Base-by-base conservation (phyloP, 1,284 basidiomycete species). In the Paramarasmius palmivorus region DNA sequence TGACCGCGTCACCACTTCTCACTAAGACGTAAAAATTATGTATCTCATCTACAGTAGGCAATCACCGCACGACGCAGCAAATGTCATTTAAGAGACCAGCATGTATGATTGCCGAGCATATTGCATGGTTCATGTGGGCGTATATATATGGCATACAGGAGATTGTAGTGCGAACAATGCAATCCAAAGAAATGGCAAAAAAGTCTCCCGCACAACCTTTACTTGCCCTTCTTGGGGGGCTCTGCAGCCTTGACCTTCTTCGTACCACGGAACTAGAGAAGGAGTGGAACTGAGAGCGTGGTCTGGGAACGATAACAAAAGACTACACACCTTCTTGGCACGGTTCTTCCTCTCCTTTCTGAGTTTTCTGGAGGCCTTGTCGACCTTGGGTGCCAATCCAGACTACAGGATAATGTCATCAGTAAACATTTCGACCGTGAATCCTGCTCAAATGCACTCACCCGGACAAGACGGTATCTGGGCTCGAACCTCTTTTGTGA, bases 341-440 rank as follows among this genome's bases (percentile, higher is more conserved):
- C 97, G 89, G 82, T 99, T 99, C 88, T 99, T 99, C 68, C 97
- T 87, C 84, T 99, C 97, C 83, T 99, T 98, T 76, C 97, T 90
- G 74, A 99, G 88, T 77, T 99, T 99, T 69, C 97, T 92, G 65
- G 93, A 95, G 57, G 96, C 79, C 78, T 91, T 95, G 55, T 94
- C 90, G 61, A 92, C 85, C 82, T 98, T 98, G 64, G 82, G 63
- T 60, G 75, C 78, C 59, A 99, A 78, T 59, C 95, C 94, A 67
- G 85, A 86, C 95, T 98, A 67, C 15, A 54, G 45, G 52, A 58
- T 32, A 19, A 54, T 55, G 44, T 10, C 57, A 48, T 38, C 51
- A 56, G 39, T 15, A 54, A 23, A 36, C 19, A 53, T 48, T 25
- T 50, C 17, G 52, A 53, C 45, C 26, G 17, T 35, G 25, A 45